Conservation (phyloP, 1,139 yeast species). For the Suhomyces terraborum region DNA sequence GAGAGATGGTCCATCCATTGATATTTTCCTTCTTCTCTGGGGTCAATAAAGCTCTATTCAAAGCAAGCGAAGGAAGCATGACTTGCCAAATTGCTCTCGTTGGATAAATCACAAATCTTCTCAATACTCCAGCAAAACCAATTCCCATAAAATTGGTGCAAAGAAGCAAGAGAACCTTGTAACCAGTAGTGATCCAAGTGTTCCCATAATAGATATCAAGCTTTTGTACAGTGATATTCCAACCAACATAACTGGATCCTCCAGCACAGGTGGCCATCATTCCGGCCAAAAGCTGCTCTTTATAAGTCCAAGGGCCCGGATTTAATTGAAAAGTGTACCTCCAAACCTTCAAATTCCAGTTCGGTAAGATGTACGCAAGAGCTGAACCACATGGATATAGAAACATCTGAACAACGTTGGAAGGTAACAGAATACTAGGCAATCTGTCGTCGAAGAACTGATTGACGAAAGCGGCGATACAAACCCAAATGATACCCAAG, state of each 20-base stretch:
- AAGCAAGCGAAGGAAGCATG: slow-evolving; percentile 23
- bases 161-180: slow-evolving; percentile 19
- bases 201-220: slow-evolving; percentile 18
- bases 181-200: slow-evolving; percentile 22
- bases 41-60: slow-evolving; percentile 23
- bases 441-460: slow-evolving; percentile 59
- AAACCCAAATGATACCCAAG: slow-evolving; percentile 57
- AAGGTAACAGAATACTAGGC: slow-evolving; percentile 49
- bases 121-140: slow-evolving; percentile 26
- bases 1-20: slow-evolving; percentile 25
- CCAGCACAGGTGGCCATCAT: slow-evolving; percentile 23
- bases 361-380: slow-evolving; percentile 26
- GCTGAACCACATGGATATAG: slow-evolving; percentile 57
- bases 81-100: slow-evolving; percentile 22
- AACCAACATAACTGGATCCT: slow-evolving; percentile 16
- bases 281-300: slow-evolving; percentile 27
- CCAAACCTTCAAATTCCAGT: slow-evolving; percentile 21
- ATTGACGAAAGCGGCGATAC: slow-evolving; percentile 57
- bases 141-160: slow-evolving; percentile 25
- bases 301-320: slow-evolving; percentile 29
- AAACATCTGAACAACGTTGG: slow-evolving; percentile 59
- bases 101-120: slow-evolving; percentile 23
- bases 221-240: slow-evolving; percentile 23
- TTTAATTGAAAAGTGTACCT: slow-evolving; percentile 22
- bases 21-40: slow-evolving; percentile 21